Conservation (phyloP, 768 basidiomycete genomes). For the Suillus paluster region DNA sequence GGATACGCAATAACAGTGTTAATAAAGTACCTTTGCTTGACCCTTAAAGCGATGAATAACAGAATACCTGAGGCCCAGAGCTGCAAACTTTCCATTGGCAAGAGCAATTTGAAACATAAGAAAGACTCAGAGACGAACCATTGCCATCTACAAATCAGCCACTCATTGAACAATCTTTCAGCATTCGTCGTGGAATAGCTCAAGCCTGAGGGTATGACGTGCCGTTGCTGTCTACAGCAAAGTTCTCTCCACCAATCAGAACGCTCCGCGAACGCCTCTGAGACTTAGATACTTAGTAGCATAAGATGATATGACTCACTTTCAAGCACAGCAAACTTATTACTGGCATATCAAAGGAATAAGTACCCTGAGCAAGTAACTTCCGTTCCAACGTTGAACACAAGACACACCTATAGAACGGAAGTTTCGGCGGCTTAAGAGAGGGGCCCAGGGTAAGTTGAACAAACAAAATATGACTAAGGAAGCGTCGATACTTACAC, state of each 20-base stretch:
- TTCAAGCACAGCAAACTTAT: background rate
- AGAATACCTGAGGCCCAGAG: background rate
- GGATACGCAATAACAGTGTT: background rate
- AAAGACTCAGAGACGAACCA: too few species aligned
- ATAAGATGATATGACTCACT: background rate
- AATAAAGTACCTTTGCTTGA: background rate
- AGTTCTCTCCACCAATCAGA: too few species aligned
- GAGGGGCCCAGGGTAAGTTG: conserved; percentile 47
- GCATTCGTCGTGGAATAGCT: too few species aligned
- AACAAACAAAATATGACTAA: conserved; percentile 15
- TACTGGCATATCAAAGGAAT: background rate
- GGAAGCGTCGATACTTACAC: conserved; percentile 24
- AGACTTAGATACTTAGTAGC: too few species aligned
- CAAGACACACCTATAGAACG: background rate
- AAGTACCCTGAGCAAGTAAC: background rate
- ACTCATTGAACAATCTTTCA: too few species aligned
- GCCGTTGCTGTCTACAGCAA: too few species aligned
- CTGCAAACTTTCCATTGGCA: too few species aligned
- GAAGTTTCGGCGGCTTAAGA: background rate
- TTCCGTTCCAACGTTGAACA: background rate
- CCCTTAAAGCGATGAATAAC: background rate
- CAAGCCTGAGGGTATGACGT: too few species aligned
- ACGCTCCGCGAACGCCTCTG: too few species aligned
- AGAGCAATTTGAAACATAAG: too few species aligned
- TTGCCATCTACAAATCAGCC: too few species aligned